A percentile compares a stretch with the other conserved stretches of the same genome.
These are phyloP conservation scores for Stevia rebaudiana DNA, from an alignment of 140 eudicot species.

Conservation along the genomic window DNA sequence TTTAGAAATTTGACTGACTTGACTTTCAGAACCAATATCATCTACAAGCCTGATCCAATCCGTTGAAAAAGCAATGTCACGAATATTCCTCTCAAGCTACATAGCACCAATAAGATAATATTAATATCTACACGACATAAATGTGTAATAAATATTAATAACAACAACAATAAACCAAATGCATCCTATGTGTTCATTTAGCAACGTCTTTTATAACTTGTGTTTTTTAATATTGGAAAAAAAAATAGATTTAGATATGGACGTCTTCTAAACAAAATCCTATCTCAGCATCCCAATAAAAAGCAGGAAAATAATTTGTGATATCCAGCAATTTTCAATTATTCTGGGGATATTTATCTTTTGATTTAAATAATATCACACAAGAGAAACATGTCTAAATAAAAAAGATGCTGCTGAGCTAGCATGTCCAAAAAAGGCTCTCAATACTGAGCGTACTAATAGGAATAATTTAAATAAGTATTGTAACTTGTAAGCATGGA, in stretches of 20 bases:
- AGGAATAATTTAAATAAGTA: too few relatives aligned
- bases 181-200: background rate
- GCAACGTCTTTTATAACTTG: background rate
- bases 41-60: conserved; percentile 88
- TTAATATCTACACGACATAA: conserved; percentile 12
- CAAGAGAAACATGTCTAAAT: background rate
- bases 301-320: too few relatives aligned
- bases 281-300: background rate
- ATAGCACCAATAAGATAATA: conserved; percentile 17
- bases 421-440: background rate
- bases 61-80: conserved; percentile 58
- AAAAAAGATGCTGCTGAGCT: too few relatives aligned
- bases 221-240: background rate
- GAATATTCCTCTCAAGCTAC: conserved; percentile 79
- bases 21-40: conserved; percentile 42
- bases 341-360: background rate
- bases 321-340: background rate
- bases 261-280: background rate
- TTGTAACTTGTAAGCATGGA: too few relatives aligned
- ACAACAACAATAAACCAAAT: background rate
- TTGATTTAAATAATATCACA: background rate
- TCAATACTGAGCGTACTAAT: too few relatives aligned
- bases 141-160: conserved; percentile 8
- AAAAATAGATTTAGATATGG: background rate
- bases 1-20: conserved; percentile 42